phyloP scores from a whole-genome alignment of 768 basidiomycete genomes.

The Hemileccinum impolitum region DNA sequence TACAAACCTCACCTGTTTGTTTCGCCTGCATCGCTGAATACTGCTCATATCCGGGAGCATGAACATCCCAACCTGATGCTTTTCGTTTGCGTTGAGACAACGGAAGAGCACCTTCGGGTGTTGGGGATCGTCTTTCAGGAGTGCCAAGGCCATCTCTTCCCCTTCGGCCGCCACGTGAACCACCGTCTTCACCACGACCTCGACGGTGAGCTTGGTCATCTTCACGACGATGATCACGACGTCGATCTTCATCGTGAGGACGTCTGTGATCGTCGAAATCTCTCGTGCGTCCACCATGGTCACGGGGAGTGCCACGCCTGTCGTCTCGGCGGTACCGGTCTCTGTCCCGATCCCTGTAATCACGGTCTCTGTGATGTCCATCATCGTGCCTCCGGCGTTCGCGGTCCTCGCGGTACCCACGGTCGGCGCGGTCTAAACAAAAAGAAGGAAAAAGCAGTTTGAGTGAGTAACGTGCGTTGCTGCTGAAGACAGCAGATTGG shows the following conservation, averaged over 20 bases:
- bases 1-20: constrained; percentile 69
- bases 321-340: constrained; percentile 45
- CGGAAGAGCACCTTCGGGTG: constrained; percentile 79
- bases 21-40: constrained; percentile 97
- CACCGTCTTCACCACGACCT: constrained; percentile 40
- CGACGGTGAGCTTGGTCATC: constrained; percentile 34
- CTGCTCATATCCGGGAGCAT: constrained; percentile 93
- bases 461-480: constrained; percentile 50
- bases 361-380: constrained; percentile 50
- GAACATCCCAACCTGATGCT: constrained; percentile 94
- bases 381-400: constrained; percentile 63
- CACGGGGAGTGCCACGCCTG: constrained; percentile 46
- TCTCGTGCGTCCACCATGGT: constrained; percentile 43
- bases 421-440: constrained; percentile 43
- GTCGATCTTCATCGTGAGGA: constrained; percentile 49
- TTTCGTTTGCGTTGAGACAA: constrained; percentile 85
- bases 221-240: constrained; percentile 45
- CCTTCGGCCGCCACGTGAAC: constrained; percentile 46
- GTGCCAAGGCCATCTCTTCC: constrained; percentile 52
- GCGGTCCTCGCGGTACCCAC: constrained; percentile 63
- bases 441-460: constrained; percentile 44
- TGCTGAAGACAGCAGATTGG: constrained; percentile 42
- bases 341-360: constrained; percentile 42
- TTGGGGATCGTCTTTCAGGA: constrained; percentile 82
- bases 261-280: constrained; percentile 47